Evolutionary conservation across 1,284 basidiomycete genomes (phyloP).

Genomic region (Exobasidium cylindrosporum): DNA sequence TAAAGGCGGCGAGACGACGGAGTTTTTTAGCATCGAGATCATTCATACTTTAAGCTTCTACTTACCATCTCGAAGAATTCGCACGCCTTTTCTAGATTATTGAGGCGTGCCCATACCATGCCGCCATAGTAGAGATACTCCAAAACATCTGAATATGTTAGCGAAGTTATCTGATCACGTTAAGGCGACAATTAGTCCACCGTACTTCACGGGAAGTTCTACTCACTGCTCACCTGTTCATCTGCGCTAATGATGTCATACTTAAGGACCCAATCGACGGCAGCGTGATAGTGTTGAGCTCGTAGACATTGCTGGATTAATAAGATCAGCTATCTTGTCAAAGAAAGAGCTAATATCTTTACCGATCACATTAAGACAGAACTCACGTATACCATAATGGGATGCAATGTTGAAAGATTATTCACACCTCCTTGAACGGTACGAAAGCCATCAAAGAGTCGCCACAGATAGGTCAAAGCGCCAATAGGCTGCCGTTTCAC

Average conservation of each 20-base stretch:
- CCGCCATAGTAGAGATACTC: slow-evolving; percentile 47
- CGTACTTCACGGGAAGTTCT: no score
- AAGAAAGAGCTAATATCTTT: background rate
- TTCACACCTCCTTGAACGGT: slow-evolving; percentile 10
- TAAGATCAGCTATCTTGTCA: background rate
- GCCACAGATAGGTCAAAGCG: background rate
- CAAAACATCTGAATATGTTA: slow-evolving; percentile 26
- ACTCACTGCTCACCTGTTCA: slow-evolving; percentile 14
- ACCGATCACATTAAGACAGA: background rate
- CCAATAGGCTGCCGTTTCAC: background rate
- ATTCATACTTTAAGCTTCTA: background rate
- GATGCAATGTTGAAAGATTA: slow-evolving; percentile 31
- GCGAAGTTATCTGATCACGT: background rate
- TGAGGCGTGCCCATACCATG: slow-evolving; percentile 31
- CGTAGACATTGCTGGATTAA: slow-evolving; percentile 24
- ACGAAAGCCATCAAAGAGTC: slow-evolving; percentile 8
- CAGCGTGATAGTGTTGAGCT: slow-evolving; percentile 28
- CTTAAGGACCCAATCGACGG: slow-evolving; percentile 29
- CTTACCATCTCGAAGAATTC: slow-evolving; percentile 42
- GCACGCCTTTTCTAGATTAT: slow-evolving; percentile 26
- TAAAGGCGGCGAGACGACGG: no score
- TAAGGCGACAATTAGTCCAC: no score
- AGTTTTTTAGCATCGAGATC: no score
- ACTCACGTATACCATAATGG: slow-evolving; percentile 31
- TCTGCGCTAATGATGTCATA: slow-evolving; percentile 29